Evolutionary conservation across 2,329 filamentous ascomycete species (phyloP).

Genomic region (Clonostachys chloroleuca): DNA sequence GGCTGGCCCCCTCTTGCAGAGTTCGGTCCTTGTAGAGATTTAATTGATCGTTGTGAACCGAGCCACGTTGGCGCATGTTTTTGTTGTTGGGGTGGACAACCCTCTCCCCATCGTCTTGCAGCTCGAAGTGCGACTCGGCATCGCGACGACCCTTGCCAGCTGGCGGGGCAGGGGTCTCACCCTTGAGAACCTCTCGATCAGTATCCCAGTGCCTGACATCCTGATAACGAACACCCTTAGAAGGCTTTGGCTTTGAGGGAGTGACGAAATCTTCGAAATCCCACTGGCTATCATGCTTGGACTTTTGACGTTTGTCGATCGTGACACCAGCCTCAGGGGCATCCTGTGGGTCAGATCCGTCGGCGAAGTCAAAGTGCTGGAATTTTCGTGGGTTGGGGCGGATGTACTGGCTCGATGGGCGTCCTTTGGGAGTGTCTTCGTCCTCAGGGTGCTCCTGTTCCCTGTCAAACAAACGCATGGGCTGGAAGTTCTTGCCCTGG

Average conservation of each 20-base stretch:
- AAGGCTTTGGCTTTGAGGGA: slow-evolving; percentile 65
- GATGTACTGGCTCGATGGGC: slow-evolving; percentile 36
- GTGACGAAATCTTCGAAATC: slow-evolving; percentile 85
- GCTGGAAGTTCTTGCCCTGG: slow-evolving; percentile 56
- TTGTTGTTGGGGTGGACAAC: slow-evolving; percentile 33
- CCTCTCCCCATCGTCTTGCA: slow-evolving; percentile 69
- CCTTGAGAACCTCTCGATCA: slow-evolving; percentile 48
- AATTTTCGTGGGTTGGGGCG: slow-evolving; percentile 75
- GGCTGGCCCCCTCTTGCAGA: slow-evolving; percentile 43
- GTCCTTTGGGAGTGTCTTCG: slow-evolving; percentile 31
- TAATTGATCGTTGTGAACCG: slow-evolving; percentile 62
- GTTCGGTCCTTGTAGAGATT: slow-evolving; percentile 74
- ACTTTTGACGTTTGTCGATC: slow-evolving; percentile 38
- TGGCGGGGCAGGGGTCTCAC: slow-evolving; percentile 54
- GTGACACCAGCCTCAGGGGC: slow-evolving; percentile 33
- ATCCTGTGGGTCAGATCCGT: slow-evolving; percentile 52
- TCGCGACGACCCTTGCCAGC: slow-evolving; percentile 70
- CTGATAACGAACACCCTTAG: slow-evolving; percentile 57
- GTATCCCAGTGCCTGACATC: slow-evolving; percentile 78
- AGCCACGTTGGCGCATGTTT: slow-evolving; percentile 42
- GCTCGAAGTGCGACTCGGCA: slow-evolving; percentile 77
- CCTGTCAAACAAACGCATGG: slow-evolving; percentile 60
- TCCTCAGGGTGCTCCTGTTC: slow-evolving; percentile 35
- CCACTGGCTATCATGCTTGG: slow-evolving; percentile 74
- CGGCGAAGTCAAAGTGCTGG: slow-evolving; percentile 79